Conservation (phyloP, 1,139 yeast species). For the Suhomyces coccinellae region DNA sequence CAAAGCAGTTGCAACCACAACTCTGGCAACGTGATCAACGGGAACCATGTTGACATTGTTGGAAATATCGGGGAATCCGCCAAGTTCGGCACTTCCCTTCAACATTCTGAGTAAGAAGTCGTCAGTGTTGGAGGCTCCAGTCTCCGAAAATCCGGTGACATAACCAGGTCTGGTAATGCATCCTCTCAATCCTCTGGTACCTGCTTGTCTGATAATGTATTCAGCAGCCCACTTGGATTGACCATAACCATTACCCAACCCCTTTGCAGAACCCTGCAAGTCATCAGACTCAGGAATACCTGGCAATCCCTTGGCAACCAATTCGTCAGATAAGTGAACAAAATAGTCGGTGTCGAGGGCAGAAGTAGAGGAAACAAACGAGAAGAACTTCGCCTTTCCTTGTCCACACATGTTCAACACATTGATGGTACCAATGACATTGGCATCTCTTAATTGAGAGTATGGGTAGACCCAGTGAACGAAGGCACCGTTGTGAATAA, state of each 20-base stretch:
- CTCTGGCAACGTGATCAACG: conserved; percentile 95
- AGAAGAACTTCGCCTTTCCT: conserved; percentile 83
- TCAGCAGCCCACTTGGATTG: conserved; percentile 99
- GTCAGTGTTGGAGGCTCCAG: conserved; percentile 93
- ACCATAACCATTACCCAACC: conserved; percentile 92
- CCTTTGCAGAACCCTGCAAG: conserved; percentile 73
- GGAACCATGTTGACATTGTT: conserved; percentile 96
- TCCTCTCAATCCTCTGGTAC: conserved; percentile 81
- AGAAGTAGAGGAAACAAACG: conserved; percentile 95
- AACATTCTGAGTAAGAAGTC: conserved; percentile 92
- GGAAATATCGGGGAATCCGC: conserved; percentile 78
- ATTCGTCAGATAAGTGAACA: conserved; percentile 72
- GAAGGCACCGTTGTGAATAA: conserved; percentile 94
- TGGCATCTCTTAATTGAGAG: conserved; percentile 85
- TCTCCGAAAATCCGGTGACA: conserved; percentile 79
- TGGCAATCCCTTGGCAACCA: conserved; percentile 59
- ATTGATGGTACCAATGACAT: conserved; percentile 84
- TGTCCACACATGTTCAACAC: conserved; percentile 73
- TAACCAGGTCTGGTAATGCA: conserved; percentile 94
- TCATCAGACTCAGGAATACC: conserved; percentile 85
- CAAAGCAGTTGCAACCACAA: conserved; percentile 79
- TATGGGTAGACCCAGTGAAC: conserved; percentile 99
- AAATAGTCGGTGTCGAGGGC: conserved; percentile 82
- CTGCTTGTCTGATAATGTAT: conserved; percentile 82
- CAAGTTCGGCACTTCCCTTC: conserved; percentile 90